phyloP scores from a whole-genome alignment of 2,329 filamentous ascomycete species.

The Aurifilum marmelostoma region DNA sequence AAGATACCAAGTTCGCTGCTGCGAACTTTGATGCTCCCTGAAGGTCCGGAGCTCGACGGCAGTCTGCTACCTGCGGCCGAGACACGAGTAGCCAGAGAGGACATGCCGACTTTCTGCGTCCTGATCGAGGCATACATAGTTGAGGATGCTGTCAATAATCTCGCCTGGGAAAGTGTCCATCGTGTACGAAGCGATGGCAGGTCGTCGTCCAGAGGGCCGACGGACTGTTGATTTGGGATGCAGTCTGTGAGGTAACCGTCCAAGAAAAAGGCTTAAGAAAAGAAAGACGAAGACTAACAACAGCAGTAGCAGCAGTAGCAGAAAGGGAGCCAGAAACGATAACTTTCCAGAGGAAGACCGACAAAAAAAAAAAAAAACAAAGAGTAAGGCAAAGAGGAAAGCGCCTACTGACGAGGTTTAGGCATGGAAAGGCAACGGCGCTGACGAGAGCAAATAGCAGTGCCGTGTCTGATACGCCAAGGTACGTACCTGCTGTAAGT shows the following conservation, averaged over 20 bases:
- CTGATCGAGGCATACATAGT: not conserved
- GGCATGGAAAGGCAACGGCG: not conserved
- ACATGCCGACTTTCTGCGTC: not conserved
- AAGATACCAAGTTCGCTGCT: not conserved
- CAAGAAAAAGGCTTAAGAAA: not conserved
- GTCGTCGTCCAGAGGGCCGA: not conserved
- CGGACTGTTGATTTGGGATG: not conserved
- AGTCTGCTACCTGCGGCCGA: slow-evolving; percentile 1
- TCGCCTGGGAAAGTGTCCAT: not conserved
- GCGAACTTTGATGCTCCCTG: not conserved
- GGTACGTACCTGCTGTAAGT: not conserved
- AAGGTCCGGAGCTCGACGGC: not conserved
- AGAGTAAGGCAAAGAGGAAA: not conserved
- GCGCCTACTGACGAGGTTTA: not conserved
- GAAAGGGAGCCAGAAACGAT: not conserved
- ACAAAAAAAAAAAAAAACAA: not conserved
- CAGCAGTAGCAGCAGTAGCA: too few species aligned
- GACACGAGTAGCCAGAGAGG: not conserved
- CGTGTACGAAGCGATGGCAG: not conserved
- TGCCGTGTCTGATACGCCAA: not conserved
- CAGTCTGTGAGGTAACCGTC: not conserved
- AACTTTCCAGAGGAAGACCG: too few species aligned
- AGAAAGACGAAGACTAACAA: not conserved
- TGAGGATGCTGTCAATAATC: not conserved
- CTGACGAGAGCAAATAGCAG: not conserved